Conservation (phyloP, 2,329 filamentous ascomycete genomes). For the Scedosporium boydii region DNA sequence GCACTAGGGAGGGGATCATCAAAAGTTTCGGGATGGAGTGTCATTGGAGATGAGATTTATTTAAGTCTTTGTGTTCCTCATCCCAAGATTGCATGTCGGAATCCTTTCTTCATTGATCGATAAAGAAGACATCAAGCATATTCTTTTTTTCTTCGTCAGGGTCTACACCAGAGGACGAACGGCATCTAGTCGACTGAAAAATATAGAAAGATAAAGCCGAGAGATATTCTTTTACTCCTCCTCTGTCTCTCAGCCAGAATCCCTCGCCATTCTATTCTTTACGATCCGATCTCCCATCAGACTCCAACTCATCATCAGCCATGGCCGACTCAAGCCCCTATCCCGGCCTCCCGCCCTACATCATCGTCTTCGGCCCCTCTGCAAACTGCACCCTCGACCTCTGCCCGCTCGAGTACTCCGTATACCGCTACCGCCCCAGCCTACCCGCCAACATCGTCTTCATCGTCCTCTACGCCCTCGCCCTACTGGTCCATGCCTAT, state of each 20-base stretch:
- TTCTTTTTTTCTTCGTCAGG: no score
- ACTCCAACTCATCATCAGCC: conserved; percentile 9
- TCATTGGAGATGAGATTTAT: background rate
- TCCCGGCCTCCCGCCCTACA: conserved; percentile 4
- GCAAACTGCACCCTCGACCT: conserved; percentile 31
- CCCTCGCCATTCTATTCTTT: no score
- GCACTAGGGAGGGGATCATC: background rate
- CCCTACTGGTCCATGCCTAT: conserved; percentile 31
- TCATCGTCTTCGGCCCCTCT: conserved; percentile 9
- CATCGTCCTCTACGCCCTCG: conserved; percentile 37
- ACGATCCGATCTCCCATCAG: background rate
- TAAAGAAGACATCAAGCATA: no score
- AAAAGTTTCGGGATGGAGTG: background rate
- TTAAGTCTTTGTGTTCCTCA: background rate
- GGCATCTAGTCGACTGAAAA: no score
- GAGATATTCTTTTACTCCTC: no score
- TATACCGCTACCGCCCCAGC: conserved; percentile 45
- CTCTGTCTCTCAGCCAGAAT: no score
- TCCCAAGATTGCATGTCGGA: no score
- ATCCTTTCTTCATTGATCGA: no score
- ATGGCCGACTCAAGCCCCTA: conserved; percentile 1
- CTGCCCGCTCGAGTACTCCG: conserved; percentile 30
- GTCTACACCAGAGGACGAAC: no score
- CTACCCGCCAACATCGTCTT: conserved; percentile 44
- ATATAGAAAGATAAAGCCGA: background rate